These are phyloP conservation scores for Xerocomus subilludens DNA, from an alignment of 1,284 basidiomycete species.

Conservation along the genomic window DNA sequence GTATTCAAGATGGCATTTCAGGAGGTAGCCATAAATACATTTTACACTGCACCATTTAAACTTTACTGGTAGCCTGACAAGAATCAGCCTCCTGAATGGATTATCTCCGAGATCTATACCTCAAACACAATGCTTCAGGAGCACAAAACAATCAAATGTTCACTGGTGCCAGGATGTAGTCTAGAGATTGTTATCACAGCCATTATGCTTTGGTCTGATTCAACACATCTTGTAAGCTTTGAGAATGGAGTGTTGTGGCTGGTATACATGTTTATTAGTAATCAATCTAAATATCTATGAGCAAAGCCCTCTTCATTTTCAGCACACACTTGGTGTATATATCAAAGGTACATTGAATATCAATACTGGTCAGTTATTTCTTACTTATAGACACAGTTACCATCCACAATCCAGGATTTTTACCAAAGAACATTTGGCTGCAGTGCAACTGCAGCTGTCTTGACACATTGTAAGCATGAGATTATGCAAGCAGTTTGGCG, in stretches of 20 bases:
- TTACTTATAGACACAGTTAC: no score
- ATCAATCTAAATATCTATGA: no score
- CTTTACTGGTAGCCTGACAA: no score
- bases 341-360: no score
- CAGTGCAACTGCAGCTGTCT: constrained; percentile 35
- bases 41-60: no score
- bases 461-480: constrained; percentile 49
- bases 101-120: background rate
- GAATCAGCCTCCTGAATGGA: background rate
- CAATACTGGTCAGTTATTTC: no score
- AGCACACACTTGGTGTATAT: no score
- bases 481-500: constrained; percentile 52
- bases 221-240: constrained; percentile 43
- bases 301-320: no score
- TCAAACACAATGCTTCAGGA: background rate
- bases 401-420: constrained; percentile 24
- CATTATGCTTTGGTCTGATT: constrained; percentile 53
- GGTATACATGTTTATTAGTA: no score
- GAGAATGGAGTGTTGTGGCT: constrained; percentile 18
- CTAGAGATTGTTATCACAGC: constrained; percentile 32
- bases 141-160: background rate
- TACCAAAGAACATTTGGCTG: constrained; percentile 34
- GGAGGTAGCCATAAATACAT: no score
- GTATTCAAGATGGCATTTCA: no score
- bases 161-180: constrained; percentile 17